Evolutionary conservation across 306 rosid species (phyloP).

Genomic region (Arachis hypogaea): DNA sequence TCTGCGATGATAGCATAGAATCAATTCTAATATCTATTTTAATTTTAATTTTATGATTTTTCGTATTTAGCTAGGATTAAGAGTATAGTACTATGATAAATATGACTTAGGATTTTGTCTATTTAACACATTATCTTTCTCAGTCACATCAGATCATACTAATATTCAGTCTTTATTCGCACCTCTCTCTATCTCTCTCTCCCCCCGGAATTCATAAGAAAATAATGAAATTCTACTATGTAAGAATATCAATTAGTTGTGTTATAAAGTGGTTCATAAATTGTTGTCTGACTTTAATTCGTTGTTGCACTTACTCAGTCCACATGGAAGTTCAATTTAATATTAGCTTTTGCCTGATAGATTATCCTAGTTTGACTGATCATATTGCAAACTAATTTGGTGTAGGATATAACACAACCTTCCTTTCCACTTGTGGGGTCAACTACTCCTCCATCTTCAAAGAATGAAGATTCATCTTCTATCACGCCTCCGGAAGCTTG

Average conservation of each 20-base stretch:
- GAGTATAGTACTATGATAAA: too few relatives aligned
- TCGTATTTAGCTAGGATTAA: too few relatives aligned
- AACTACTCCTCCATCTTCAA: slow-evolving; percentile 74
- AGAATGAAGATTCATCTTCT: slow-evolving; percentile 70
- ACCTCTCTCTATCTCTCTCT: background rate
- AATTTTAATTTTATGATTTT: too few relatives aligned
- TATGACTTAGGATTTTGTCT: too few relatives aligned
- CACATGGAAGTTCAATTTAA: background rate
- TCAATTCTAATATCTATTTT: too few relatives aligned
- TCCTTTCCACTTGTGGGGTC: slow-evolving; percentile 67
- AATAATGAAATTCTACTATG: slow-evolving; percentile 6
- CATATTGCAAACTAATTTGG: slow-evolving; percentile 28
- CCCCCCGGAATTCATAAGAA: background rate
- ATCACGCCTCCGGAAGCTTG: slow-evolving; percentile 99
- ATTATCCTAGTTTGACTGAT: slow-evolving; percentile 35
- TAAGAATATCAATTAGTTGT: slow-evolving; percentile 8
- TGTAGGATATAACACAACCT: slow-evolving; percentile 77
- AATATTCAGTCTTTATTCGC: too few relatives aligned
- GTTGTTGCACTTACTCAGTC: background rate
- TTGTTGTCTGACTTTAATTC: slow-evolving; percentile 19
- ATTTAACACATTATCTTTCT: too few relatives aligned
- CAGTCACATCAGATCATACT: too few relatives aligned
- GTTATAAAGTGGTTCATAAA: slow-evolving; percentile 20
- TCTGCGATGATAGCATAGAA: too few relatives aligned
- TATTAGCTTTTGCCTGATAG: slow-evolving; percentile 19